A percentile compares a stretch with the other conserved stretches of the same genome.
phyloP scores from a whole-genome alignment of 2,329 filamentous ascomycete species.

The Nemania sp. region DNA sequence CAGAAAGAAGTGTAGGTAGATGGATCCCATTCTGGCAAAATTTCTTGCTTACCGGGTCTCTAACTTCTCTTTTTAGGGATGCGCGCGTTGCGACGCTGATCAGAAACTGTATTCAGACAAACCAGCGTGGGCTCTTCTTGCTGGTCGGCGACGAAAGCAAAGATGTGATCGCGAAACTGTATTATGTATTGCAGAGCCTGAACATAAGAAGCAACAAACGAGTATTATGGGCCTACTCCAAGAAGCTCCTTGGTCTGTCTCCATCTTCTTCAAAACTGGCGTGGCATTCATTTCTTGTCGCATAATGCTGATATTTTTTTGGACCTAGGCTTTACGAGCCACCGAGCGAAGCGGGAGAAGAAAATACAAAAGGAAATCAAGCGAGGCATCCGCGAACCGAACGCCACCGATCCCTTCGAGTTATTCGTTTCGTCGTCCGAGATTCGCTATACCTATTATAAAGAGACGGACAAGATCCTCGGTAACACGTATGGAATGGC shows the following conservation, averaged over 20 bases:
- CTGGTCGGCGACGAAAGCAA: constrained; percentile 89
- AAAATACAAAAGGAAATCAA: constrained; percentile 99
- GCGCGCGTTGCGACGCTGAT: constrained; percentile 90
- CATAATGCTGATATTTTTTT: no score
- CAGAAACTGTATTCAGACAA: constrained; percentile 88
- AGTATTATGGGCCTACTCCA: constrained; percentile 98
- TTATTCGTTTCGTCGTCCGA: constrained; percentile 24
- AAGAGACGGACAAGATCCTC: constrained; percentile 84
- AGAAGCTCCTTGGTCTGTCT: constrained; percentile 75
- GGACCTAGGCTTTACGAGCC: constrained; percentile 51
- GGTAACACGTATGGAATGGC: constrained; percentile 95
- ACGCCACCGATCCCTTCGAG: constrained; percentile 69
- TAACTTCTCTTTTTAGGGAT: constrained; percentile 59
- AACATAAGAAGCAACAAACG: constrained; percentile 96
- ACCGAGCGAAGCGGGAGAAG: constrained; percentile 95
- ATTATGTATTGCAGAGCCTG: constrained; percentile 88
- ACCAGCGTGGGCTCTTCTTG: constrained; percentile 98
- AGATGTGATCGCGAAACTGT: constrained; percentile 92
- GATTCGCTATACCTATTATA: constrained; percentile 97
- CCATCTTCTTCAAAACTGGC: no score
- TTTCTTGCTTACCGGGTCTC: neutral
- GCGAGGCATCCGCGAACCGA: constrained; percentile 87
- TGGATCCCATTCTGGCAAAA: neutral
- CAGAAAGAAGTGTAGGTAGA: constrained; percentile 37
- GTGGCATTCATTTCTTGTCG: no score